phyloP scores from a whole-genome alignment of 2,329 filamentous ascomycete genomes.

The Verticillium nonalfalfae region DNA sequence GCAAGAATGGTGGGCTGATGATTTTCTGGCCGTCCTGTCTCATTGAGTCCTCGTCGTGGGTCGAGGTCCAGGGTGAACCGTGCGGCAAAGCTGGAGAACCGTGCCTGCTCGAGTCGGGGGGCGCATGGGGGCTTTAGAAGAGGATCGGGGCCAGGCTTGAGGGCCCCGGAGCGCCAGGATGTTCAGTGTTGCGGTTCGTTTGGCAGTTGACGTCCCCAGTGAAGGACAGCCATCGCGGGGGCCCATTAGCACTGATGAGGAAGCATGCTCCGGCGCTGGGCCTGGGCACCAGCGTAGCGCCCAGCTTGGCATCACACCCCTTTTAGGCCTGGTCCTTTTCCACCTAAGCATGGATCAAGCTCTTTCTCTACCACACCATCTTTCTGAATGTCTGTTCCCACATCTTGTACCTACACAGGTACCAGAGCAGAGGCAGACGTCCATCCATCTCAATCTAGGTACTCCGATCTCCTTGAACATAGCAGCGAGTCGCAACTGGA shows the following conservation, averaged over 20 bases:
- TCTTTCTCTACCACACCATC: not conserved
- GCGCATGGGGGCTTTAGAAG: not conserved
- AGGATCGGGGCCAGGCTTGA: not conserved
- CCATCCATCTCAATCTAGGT: no score
- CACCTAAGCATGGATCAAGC: not conserved
- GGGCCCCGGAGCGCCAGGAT: not conserved
- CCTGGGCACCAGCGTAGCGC: not conserved
- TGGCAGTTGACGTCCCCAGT: not conserved
- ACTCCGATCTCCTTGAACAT: no score
- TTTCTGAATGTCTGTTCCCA: not conserved
- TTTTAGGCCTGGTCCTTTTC: not conserved
- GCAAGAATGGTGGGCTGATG: not conserved
- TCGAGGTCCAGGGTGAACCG: not conserved
- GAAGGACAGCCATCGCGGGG: not conserved
- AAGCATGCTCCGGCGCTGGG: constrained; percentile 3
- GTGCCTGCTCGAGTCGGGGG: not conserved
- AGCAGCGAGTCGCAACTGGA: no score
- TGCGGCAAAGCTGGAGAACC: constrained; percentile 5
- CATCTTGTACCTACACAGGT: not conserved
- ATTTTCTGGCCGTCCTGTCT: not conserved
- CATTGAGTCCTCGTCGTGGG: not conserved
- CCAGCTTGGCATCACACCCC: not conserved
- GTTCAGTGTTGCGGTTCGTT: not conserved
- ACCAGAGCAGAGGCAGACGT: not conserved
- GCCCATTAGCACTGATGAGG: constrained; percentile 8